These are phyloP conservation scores for Hansenula anomala DNA, from an alignment of 1,139 yeast species.

Conservation along the genomic window DNA sequence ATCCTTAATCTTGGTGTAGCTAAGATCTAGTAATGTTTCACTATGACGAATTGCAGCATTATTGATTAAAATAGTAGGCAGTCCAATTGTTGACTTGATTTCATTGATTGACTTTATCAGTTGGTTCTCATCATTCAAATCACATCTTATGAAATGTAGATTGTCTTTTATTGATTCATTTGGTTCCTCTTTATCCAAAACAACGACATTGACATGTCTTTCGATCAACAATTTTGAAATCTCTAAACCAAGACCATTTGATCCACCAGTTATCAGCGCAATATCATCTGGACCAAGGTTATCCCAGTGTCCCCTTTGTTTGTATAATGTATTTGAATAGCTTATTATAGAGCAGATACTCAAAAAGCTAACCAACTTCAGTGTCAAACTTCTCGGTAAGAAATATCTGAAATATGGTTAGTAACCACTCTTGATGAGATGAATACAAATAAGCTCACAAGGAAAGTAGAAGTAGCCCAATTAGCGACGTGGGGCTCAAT, in stretches of 20 bases:
- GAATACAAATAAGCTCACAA: background rate
- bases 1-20: constrained; percentile 27
- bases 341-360: background rate
- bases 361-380: background rate
- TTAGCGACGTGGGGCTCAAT: background rate
- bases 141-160: constrained; percentile 39
- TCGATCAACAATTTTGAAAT: constrained; percentile 33
- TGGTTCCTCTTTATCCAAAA: constrained; percentile 44
- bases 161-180: constrained; percentile 12
- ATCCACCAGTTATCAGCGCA: constrained; percentile 63
- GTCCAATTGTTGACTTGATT: constrained; percentile 28
- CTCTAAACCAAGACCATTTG: constrained; percentile 53
- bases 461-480: no score
- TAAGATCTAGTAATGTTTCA: constrained; percentile 35
- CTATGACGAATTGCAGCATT: constrained; percentile 71
- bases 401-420: background rate
- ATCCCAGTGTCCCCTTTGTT: constrained; percentile 16
- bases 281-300: constrained; percentile 20
- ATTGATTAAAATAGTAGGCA: constrained; percentile 54
- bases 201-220: constrained; percentile 34
- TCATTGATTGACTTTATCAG: constrained; percentile 27
- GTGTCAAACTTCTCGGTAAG: background rate
- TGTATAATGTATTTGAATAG: constrained; percentile 7
- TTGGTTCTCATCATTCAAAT: constrained; percentile 37
- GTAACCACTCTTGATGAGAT: no score